A percentile compares a stretch with the other conserved stretches of the same genome.
phyloP scores from a whole-genome alignment of 768 basidiomycete species.

The Auriscalpium orientale region DNA sequence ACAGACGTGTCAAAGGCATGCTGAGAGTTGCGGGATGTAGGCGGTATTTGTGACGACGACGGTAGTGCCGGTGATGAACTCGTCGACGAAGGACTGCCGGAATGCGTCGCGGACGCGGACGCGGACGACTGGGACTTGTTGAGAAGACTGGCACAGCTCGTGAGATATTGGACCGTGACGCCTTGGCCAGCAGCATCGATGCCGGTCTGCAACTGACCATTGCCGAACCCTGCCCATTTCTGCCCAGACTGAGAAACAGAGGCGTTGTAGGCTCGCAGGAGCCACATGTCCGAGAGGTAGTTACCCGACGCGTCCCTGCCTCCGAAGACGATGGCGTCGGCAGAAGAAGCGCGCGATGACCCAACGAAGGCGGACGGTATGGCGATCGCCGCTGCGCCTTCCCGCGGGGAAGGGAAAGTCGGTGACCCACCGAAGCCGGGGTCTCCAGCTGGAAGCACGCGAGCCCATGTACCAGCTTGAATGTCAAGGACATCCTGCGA shows the following conservation, averaged over 20 bases:
- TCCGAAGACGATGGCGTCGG: constrained; percentile 76
- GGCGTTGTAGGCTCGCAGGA: constrained; percentile 67
- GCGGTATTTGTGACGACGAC: constrained; percentile 14
- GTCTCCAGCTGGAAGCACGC: constrained; percentile 70
- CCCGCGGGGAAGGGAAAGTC: constrained; percentile 57
- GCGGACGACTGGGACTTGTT: background rate
- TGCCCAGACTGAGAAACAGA: constrained; percentile 45
- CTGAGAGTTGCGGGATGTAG: background rate
- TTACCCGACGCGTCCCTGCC: constrained; percentile 60
- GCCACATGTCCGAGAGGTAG: constrained; percentile 71
- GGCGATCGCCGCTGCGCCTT: constrained; percentile 63
- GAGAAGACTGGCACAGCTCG: constrained; percentile 46
- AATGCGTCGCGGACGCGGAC: background rate
- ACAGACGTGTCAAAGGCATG: constrained; percentile 34
- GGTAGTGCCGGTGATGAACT: constrained; percentile 15
- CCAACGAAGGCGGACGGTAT: constrained; percentile 52
- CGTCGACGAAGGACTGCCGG: background rate
- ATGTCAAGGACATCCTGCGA: constrained; percentile 54
- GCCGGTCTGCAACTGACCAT: constrained; percentile 56
- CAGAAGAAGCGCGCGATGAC: constrained; percentile 32
- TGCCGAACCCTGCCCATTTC: constrained; percentile 58
- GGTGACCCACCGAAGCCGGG: constrained; percentile 42
- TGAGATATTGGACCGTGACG: constrained; percentile 52
- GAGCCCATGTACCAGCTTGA: constrained; percentile 58
- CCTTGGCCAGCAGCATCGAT: constrained; percentile 59